Conservation (phyloP, 495 filamentous ascomycete species). For the Penicillium samsonianum region DNA sequence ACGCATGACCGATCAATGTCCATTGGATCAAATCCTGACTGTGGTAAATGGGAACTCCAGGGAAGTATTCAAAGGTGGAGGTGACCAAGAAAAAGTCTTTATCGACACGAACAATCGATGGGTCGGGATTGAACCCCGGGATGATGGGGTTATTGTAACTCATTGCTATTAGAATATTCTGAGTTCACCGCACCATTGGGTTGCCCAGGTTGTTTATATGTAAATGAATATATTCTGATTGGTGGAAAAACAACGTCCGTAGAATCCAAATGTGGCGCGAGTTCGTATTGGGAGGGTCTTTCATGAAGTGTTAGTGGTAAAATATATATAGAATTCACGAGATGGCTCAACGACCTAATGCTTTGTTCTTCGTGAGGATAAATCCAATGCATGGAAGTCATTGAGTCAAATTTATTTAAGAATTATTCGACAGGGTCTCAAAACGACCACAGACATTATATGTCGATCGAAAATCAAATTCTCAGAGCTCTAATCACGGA, state of each 20-base stretch:
- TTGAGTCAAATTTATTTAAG: background rate
- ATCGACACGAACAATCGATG: conserved; percentile 41
- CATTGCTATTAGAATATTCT: conserved; percentile 10
- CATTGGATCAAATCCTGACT: conserved; percentile 49
- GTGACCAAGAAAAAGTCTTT: conserved; percentile 47
- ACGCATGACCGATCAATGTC: conserved; percentile 54
- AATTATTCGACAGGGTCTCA: background rate
- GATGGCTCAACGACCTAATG: background rate
- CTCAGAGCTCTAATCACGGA: background rate
- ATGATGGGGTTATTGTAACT: conserved; percentile 38
- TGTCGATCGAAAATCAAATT: background rate
- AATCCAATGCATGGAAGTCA: background rate
- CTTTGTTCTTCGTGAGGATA: background rate
- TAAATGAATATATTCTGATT: conserved; percentile 11
- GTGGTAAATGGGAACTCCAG: conserved; percentile 49
- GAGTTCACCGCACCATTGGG: conserved; percentile 16
- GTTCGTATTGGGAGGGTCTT: background rate
- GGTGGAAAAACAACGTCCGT: conserved; percentile 22
- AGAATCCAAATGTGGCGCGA: background rate
- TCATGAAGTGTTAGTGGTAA: too few relatives aligned
- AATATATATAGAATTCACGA: background rate
- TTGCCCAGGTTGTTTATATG: conserved; percentile 25
- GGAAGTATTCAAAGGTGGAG: conserved; percentile 52
- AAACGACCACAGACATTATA: background rate
- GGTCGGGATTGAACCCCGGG: conserved; percentile 46